phyloP scores from a whole-genome alignment of 2,329 filamentous ascomycete species.

The Phaeoacremonium minimum region DNA sequence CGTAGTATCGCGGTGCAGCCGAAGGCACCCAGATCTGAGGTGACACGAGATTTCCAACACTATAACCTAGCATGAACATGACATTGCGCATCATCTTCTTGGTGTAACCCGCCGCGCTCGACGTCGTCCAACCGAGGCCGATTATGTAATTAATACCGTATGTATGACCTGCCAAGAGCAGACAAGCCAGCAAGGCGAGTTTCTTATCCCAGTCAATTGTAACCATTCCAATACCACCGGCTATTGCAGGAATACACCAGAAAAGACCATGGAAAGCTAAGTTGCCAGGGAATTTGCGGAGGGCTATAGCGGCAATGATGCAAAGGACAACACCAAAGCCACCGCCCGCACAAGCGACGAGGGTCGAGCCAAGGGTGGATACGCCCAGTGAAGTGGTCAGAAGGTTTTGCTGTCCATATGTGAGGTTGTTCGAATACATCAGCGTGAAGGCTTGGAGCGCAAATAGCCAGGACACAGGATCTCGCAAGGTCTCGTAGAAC shows the following conservation, averaged over 20 bases:
- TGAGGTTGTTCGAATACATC: constrained; percentile 31
- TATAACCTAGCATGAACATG: constrained; percentile 22
- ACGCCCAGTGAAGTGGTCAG: constrained; percentile 28
- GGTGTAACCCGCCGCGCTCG: constrained; percentile 21
- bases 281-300: constrained; percentile 23
- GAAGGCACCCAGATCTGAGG: constrained; percentile 22
- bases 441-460: constrained; percentile 23
- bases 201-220: constrained; percentile 21
- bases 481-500: constrained; percentile 11
- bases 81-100: constrained; percentile 25
- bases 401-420: constrained; percentile 34
- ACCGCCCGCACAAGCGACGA: constrained; percentile 30
- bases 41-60: constrained; percentile 20
- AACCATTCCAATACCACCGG: constrained; percentile 24
- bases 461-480: constrained; percentile 15
- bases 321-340: constrained; percentile 26
- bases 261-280: constrained; percentile 22
- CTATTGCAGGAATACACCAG: constrained; percentile 24
- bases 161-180: constrained; percentile 22
- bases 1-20: constrained; percentile 23
- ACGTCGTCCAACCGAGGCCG: constrained; percentile 30
- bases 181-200: constrained; percentile 21
- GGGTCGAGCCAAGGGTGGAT: constrained; percentile 28
- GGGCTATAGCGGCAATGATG: constrained; percentile 21
- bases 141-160: constrained; percentile 29